A percentile compares a stretch with the other conserved stretches of the same genome.
Conservation (phyloP, 371 early-diverging fungal species). For the Lichtheimia hyalospora region DNA sequence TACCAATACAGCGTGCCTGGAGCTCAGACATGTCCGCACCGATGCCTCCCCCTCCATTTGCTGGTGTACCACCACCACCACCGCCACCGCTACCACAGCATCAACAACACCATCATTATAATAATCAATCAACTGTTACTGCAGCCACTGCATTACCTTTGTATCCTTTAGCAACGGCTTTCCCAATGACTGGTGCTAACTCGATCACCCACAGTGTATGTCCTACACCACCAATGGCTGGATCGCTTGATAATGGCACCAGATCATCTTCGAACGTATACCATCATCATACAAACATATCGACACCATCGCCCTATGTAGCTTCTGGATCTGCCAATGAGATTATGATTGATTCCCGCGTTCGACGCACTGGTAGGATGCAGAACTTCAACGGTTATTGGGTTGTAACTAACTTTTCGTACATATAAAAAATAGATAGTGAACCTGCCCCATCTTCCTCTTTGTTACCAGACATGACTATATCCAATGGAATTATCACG, state of each 20-base stretch:
- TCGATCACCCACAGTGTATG: too few species aligned
- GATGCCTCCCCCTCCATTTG: slow-evolving; percentile 16
- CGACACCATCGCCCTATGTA: too few species aligned
- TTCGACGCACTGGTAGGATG: too few species aligned
- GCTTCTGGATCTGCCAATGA: too few species aligned
- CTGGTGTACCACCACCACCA: slow-evolving; percentile 13
- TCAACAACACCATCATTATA: background rate
- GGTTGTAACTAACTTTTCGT: too few species aligned
- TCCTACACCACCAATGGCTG: too few species aligned
- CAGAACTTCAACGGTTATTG: too few species aligned
- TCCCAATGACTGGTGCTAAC: too few species aligned
- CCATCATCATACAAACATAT: too few species aligned
- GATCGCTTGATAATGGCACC: too few species aligned
- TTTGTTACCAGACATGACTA: background rate
- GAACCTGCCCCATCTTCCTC: slow-evolving; percentile 9
- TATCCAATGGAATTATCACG: slow-evolving; percentile 5
- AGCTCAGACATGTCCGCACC: slow-evolving; percentile 37
- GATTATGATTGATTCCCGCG: too few species aligned
- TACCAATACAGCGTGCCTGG: slow-evolving; percentile 44
- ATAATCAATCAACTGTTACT: slow-evolving; percentile 1
- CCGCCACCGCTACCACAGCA: slow-evolving; percentile 1
- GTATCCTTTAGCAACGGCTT: background rate
- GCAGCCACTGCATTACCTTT: background rate
- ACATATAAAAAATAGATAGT: background rate
- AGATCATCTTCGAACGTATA: too few species aligned